Conservation (phyloP, 2,329 filamentous ascomycete species). For the Fusarium sarcochroum region DNA sequence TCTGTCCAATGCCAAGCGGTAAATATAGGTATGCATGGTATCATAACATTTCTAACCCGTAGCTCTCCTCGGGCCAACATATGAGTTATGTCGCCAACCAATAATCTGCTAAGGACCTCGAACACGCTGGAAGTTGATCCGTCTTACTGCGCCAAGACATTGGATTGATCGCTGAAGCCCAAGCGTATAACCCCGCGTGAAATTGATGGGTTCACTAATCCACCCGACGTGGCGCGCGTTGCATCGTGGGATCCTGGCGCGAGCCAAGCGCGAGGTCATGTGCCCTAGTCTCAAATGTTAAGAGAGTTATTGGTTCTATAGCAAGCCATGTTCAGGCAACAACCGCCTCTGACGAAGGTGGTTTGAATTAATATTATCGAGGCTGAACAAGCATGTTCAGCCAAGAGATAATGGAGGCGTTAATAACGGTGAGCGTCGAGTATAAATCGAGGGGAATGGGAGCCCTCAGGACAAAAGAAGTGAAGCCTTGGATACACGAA, state of each 20-base stretch:
- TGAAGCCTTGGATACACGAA: neutral
- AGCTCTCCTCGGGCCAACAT: neutral
- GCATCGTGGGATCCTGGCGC: constrained; percentile 30
- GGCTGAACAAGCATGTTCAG: neutral
- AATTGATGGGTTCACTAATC: constrained; percentile 25
- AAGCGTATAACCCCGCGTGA: constrained; percentile 9
- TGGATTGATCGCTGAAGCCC: constrained; percentile 2
- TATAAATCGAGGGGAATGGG: constrained; percentile 35
- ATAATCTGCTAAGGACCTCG: neutral
- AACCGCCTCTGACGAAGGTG: constrained; percentile 35
- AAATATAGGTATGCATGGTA: too few species aligned
- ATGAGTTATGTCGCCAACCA: neutral
- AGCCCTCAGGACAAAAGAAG: neutral
- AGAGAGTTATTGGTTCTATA: constrained; percentile 28
- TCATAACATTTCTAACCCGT: too few species aligned
- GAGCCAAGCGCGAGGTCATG: constrained; percentile 46
- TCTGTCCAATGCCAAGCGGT: too few species aligned
- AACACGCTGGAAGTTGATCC: neutral
- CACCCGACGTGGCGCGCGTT: constrained; percentile 28
- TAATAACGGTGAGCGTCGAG: neutral
- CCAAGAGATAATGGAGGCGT: neutral
- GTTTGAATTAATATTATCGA: neutral
- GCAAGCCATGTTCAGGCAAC: constrained; percentile 43
- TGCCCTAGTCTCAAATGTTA: constrained; percentile 25
- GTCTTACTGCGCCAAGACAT: constrained; percentile 6